Percentiles rank a stretch among this genome's conserved stretches.
phyloP scores from a whole-genome alignment of 768 basidiomycete genomes.

The Dendrothele bispora region DNA sequence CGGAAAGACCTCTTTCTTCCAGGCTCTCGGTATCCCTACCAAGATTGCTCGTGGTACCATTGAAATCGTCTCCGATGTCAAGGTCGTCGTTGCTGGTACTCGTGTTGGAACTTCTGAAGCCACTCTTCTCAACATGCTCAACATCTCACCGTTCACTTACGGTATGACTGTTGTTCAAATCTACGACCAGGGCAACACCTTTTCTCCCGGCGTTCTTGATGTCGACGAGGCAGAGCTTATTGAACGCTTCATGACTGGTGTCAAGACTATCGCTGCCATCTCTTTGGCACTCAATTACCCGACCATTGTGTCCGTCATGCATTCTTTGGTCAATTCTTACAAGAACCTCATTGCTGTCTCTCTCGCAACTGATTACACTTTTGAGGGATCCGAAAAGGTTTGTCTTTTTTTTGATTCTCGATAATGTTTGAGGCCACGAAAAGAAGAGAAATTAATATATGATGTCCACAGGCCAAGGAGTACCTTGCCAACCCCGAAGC shows the following conservation, averaged over 20 bases:
- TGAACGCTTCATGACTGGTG: constrained; percentile 87
- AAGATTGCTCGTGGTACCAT: constrained; percentile 99
- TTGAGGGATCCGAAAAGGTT: constrained; percentile 93
- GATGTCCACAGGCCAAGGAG: constrained; percentile 74
- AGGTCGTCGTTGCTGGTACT: constrained; percentile 89
- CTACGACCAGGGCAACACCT: constrained; percentile 90
- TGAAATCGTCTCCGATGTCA: constrained; percentile 96
- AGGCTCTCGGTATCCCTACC: constrained; percentile 98
- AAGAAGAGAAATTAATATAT: too few species aligned
- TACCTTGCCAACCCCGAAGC: constrained; percentile 98
- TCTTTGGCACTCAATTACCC: constrained; percentile 96
- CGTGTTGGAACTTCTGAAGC: constrained; percentile 98
- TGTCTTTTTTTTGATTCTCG: constrained; percentile 23
- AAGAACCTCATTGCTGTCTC: constrained; percentile 95
- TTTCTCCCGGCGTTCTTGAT: constrained; percentile 89
- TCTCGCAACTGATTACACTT: constrained; percentile 89
- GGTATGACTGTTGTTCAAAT: constrained; percentile 99
- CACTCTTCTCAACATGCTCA: constrained; percentile 98
- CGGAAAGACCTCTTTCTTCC: constrained; percentile 99
- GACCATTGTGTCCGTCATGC: constrained; percentile 88
- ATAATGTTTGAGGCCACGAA: too few species aligned
- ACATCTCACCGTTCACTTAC: constrained; percentile 99
- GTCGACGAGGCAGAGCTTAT: constrained; percentile 90
- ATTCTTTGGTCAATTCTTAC: constrained; percentile 98
- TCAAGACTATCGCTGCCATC: constrained; percentile 95